Evolutionary conservation across 2,329 filamentous ascomycete genomes (phyloP).

Genomic region (Onygenales sp.): DNA sequence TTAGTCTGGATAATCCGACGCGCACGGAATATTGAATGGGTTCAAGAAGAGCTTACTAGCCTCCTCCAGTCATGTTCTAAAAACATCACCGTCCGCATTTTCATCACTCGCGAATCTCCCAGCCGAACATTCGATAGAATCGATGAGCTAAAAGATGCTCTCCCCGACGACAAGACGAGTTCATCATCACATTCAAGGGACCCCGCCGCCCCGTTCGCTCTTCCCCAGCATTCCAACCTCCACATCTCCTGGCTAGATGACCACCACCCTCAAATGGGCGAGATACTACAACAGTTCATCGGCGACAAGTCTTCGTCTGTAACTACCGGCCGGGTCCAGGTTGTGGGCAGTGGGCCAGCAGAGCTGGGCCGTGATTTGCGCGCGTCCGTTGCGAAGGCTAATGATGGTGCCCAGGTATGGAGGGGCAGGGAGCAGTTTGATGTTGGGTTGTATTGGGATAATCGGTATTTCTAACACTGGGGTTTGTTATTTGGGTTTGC

Average conservation of each 20-base stretch:
- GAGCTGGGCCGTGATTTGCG: slow-evolving; percentile 52
- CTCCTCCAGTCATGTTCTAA: slow-evolving; percentile 29
- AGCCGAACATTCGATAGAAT: background rate
- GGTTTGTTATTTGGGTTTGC: background rate
- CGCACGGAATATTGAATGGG: slow-evolving; percentile 47
- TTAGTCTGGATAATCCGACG: slow-evolving; percentile 58
- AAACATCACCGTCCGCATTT: slow-evolving; percentile 46
- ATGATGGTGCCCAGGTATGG: slow-evolving; percentile 47
- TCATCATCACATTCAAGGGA: slow-evolving; percentile 16
- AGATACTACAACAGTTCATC: slow-evolving; percentile 42
- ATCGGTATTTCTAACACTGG: slow-evolving; percentile 35
- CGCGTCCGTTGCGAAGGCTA: slow-evolving; percentile 43
- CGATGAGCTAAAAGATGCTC: background rate
- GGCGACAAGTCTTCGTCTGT: slow-evolving; percentile 23
- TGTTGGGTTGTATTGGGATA: slow-evolving; percentile 50
- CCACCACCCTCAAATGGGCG: slow-evolving; percentile 39
- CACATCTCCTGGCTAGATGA: slow-evolving; percentile 6
- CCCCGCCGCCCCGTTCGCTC: background rate
- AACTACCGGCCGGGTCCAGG: slow-evolving; percentile 39
- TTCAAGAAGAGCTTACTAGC: slow-evolving; percentile 45
- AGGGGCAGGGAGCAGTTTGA: slow-evolving; percentile 47
- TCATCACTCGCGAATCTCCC: slow-evolving; percentile 41
- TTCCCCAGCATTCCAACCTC: background rate
- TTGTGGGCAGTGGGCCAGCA: slow-evolving; percentile 53
- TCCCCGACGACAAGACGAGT: background rate